Percentiles rank a stretch among this genome's conserved stretches.
Conservation (phyloP, 371 early-diverging fungal genomes). For the Mortierella sp. region DNA sequence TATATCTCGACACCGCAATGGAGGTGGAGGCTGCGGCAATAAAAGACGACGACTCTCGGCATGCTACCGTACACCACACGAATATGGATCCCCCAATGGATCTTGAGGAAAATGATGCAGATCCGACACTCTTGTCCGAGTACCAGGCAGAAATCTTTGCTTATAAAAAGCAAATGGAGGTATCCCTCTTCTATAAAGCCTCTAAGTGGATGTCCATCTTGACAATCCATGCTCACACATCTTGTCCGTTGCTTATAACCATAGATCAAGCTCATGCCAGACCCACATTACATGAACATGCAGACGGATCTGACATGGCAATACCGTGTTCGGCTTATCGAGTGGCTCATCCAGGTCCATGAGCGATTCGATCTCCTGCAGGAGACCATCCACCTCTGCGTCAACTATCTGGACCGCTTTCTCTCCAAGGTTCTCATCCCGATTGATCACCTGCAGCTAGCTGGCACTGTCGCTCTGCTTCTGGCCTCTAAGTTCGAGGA, state of each 20-base stretch:
- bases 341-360: constrained; percentile 84
- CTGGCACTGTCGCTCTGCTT: constrained; percentile 85
- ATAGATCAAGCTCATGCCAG: constrained; percentile 67
- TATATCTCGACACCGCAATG: background rate
- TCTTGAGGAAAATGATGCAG: constrained; percentile 8
- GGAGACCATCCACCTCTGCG: constrained; percentile 89
- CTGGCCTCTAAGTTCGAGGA: constrained; percentile 95
- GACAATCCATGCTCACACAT: background rate
- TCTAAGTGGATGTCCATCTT: too few species aligned
- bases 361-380: constrained; percentile 83
- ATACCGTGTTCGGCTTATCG: constrained; percentile 83
- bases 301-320: constrained; percentile 85
- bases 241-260: constrained; percentile 10
- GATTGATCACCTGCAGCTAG: constrained; percentile 85
- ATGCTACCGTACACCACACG: constrained; percentile 1
- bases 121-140: constrained; percentile 66
- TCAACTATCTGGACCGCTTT: constrained; percentile 92
- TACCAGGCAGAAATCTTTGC: constrained; percentile 82
- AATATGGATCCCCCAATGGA: constrained; percentile 13
- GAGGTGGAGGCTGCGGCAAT: constrained; percentile 8
- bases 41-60: background rate
- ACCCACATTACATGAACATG: constrained; percentile 79
- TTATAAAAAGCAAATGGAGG: constrained; percentile 78
- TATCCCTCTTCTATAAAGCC: constrained; percentile 31
- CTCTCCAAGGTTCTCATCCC: constrained; percentile 79